These are phyloP conservation scores for Mycena venus DNA, from an alignment of 768 basidiomycete genomes.

Conservation along the genomic window DNA sequence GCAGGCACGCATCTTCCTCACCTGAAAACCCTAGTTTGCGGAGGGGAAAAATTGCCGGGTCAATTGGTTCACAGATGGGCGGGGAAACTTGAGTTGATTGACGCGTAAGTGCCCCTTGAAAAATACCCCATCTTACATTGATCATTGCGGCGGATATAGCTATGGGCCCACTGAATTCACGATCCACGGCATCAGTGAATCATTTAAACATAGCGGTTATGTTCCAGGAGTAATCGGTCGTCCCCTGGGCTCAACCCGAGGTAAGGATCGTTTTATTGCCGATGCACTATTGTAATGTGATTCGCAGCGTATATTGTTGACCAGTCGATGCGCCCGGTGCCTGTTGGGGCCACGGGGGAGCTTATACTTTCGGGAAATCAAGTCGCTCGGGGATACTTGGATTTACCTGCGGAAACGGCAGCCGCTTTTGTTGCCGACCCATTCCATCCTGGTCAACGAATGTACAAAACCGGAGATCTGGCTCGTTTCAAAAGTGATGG, in stretches of 20 bases:
- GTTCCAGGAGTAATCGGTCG: constrained; percentile 4
- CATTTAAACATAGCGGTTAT: not conserved
- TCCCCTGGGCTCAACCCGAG: constrained; percentile 6
- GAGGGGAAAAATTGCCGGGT: not conserved
- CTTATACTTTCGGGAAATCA: constrained; percentile 2
- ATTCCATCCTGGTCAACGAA: constrained; percentile 9
- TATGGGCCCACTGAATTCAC: constrained; percentile 9
- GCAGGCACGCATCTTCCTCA: not conserved
- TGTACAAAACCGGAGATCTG: constrained; percentile 9
- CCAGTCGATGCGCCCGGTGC: not conserved
- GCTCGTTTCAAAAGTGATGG: constrained; percentile 3
- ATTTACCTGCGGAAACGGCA: constrained; percentile 3
- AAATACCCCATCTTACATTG: not conserved
- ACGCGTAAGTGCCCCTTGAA: not conserved
- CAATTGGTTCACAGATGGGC: constrained; percentile 1
- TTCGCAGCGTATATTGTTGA: constrained; percentile 7
- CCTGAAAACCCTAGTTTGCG: not conserved
- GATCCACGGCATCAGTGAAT: not conserved
- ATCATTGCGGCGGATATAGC: not conserved
- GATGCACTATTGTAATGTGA: not conserved
- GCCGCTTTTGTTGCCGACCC: constrained; percentile 1
- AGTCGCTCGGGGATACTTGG: constrained; percentile 7
- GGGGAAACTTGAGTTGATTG: constrained; percentile 1
- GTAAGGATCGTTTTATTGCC: not conserved
- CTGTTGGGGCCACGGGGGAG: constrained; percentile 1